Percentiles rank a stretch among this genome's conserved stretches.
Conservation (phyloP, 176 grass and related monocot species). For the Hordeum marinum region DNA sequence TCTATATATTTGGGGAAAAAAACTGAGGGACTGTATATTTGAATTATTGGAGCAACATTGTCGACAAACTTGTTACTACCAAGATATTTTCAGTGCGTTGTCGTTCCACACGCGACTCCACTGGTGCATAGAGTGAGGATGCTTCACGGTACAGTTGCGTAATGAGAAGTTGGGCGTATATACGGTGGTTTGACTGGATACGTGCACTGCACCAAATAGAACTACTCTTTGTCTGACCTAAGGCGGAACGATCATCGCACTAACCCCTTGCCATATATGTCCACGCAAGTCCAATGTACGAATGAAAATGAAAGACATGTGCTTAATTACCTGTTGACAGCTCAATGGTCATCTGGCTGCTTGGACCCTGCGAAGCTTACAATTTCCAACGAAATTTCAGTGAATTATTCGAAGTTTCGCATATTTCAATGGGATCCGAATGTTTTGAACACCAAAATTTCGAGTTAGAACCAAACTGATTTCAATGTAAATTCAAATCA, state of each 20-base stretch:
- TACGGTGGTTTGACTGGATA: background rate
- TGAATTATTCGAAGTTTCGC: too few species aligned
- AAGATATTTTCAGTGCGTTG: constrained; percentile 7
- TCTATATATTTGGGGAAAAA: too few species aligned
- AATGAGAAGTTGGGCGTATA: background rate
- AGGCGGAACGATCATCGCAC: background rate
- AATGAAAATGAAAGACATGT: background rate
- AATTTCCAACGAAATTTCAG: too few species aligned
- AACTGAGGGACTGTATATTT: background rate
- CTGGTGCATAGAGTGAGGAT: constrained; percentile 1
- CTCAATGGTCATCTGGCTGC: too few species aligned
- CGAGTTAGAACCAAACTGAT: too few species aligned
- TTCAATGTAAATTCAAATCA: too few species aligned
- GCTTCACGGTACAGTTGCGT: background rate
- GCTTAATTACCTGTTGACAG: background rate
- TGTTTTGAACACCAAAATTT: too few species aligned
- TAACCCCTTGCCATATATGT: background rate
- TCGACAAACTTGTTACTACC: background rate
- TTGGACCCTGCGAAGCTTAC: too few species aligned
- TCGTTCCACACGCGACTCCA: constrained; percentile 9
- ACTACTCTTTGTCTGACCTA: background rate
- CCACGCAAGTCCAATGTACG: background rate
- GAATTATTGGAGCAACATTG: background rate
- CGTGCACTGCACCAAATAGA: background rate
- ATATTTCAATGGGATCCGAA: too few species aligned